These are phyloP conservation scores for Leishmania gerbilli DNA, from an alignment of 208 protist species.

Conservation along the genomic window DNA sequence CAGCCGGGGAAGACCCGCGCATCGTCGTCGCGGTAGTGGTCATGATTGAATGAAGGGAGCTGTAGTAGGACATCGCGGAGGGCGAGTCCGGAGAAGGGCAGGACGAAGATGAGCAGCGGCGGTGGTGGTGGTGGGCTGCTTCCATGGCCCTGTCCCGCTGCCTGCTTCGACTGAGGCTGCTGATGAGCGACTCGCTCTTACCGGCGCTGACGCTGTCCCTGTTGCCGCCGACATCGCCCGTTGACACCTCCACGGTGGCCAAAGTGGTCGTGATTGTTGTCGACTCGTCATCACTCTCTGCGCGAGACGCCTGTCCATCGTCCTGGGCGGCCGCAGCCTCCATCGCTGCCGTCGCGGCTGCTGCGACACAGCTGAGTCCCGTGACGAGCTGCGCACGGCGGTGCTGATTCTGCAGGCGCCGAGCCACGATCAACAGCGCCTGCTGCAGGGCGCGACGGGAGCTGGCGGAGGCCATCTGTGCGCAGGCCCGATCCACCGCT, in stretches of 20 bases:
- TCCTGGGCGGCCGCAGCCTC: neutral
- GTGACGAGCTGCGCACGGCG: constrained; percentile 6
- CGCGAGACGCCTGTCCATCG: neutral
- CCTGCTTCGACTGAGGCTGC: neutral
- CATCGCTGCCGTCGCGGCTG: neutral
- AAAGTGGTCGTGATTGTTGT: neutral
- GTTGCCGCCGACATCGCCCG: neutral
- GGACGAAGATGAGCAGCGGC: neutral
- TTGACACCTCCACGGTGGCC: neutral
- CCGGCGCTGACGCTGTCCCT: neutral
- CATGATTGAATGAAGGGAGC: neutral
- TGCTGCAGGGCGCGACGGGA: constrained; percentile 31
- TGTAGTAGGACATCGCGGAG: constrained; percentile 12
- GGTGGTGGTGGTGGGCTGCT: neutral
- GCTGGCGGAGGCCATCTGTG: constrained; percentile 3
- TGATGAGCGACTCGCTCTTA: neutral
- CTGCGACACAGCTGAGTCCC: neutral
- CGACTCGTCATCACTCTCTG: neutral
- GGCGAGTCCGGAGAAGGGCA: neutral
- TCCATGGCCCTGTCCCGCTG: neutral
- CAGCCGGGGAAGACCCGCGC: neutral
- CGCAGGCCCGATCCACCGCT: constrained; percentile 27
- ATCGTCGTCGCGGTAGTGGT: neutral
- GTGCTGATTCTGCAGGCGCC: constrained; percentile 31
- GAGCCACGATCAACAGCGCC: constrained; percentile 44